Base-by-base conservation (phyloP, 495 filamentous ascomycete species). In the Bathelium albidoporum region DNA sequence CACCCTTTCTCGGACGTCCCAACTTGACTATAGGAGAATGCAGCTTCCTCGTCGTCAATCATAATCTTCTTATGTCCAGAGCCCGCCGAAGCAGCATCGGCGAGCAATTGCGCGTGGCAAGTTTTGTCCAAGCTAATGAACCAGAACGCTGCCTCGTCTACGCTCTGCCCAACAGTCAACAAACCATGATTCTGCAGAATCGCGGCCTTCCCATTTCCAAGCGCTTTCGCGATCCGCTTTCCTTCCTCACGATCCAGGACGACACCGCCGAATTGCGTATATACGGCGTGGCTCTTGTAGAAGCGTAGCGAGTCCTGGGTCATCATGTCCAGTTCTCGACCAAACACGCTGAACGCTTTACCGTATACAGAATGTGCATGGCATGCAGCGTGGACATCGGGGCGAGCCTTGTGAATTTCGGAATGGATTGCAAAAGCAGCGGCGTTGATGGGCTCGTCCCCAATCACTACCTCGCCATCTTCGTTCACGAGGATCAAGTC, bases 221-320 rank as follows among this genome's bases (percentile, higher is more conserved):
- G 75, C 10, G 81, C 79, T 60, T 77, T 72, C 0, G 83, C 81
- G 66, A 89, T 88, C 52, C 81, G 71, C 59, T 74, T 71, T 0
- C 84, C 87, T 65, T 87, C 84, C 52, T 87, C 85, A 43, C 74
- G 74, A 31, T 84, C 85, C 18, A 89, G 71, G 12, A 85, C 86
- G 43, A 87, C 70, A 39, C 80, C 78, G 1, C 76, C 79, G 62
- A 83, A 82, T 32, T 82, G 75, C 41, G 78, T 72, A 58, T 83
- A 85, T 22, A 85, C 73, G 31, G 76, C 70, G 44, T 78, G 74
- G 44, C 70, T 68, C 28, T 77, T 81, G 68, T 87, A 81, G 70
- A 91, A 91, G 24, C 82, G 77, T 66, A 87, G 87, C 18, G 82
- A 73, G 71, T 90, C 88, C 74, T 90, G 88, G 1, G 87, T 85